phyloP scores from a whole-genome alignment of 768 basidiomycete genomes.

The Postia placenta region DNA sequence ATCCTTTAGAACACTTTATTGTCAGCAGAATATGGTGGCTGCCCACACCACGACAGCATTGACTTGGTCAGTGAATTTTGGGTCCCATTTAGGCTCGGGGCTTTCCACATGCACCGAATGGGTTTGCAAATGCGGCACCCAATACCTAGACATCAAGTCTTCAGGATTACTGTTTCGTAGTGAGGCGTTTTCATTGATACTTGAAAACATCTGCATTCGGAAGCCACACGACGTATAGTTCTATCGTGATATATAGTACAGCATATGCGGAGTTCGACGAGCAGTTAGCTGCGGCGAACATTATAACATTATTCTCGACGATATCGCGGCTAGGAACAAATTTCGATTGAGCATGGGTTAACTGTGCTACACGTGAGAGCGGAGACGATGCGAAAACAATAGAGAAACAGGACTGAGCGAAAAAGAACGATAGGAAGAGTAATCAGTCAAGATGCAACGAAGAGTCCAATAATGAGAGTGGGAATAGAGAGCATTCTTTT shows the following conservation, averaged over 20 bases:
- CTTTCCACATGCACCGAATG: too few species aligned
- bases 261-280: background rate
- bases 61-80: too few species aligned
- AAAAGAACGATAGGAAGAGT: background rate
- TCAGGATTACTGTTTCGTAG: too few species aligned
- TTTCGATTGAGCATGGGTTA: background rate
- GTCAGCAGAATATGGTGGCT: too few species aligned
- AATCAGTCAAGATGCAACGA: background rate
- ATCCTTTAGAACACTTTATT: too few species aligned
- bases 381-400: constrained; percentile 3
- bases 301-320: background rate
- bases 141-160: too few species aligned
- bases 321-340: background rate
- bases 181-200: too few species aligned
- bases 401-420: background rate
- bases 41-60: too few species aligned
- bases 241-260: background rate
- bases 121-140: too few species aligned
- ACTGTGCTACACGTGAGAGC: constrained; percentile 4
- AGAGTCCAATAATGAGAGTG: constrained; percentile 2
- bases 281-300: background rate
- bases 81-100: too few species aligned
- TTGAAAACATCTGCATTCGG: background rate
- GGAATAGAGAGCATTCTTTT: background rate
- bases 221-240: background rate